phyloP scores from a whole-genome alignment of 345 rosid species.

The Cardamine chenopodiifolia region DNA sequence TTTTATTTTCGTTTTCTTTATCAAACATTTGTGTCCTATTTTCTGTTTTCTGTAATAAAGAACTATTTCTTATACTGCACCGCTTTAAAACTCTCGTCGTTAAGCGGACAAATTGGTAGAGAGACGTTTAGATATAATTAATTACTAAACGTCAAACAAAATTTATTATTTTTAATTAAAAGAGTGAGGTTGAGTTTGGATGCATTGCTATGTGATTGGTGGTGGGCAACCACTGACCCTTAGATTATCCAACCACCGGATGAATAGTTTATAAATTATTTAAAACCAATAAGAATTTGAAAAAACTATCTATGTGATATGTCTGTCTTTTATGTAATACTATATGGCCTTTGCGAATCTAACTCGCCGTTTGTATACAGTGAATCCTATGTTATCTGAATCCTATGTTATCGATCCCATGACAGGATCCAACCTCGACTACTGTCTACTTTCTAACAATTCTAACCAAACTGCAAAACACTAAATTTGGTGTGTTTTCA shows the following conservation, averaged over 20 bases:
- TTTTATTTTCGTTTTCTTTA: not conserved
- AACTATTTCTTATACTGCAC: too few species aligned
- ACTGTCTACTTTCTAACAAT: slow-evolving; percentile 20
- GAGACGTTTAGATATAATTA: not conserved
- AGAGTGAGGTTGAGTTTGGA: too few species aligned
- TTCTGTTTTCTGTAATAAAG: too few species aligned
- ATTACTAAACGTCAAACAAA: not conserved
- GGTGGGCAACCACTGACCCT: too few species aligned
- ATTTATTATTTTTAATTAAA: too few species aligned
- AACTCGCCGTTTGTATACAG: slow-evolving; percentile 38
- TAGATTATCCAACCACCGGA: too few species aligned
- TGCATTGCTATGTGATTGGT: too few species aligned
- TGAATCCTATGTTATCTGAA: slow-evolving; percentile 44
- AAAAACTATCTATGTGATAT: not conserved
- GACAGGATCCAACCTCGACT: slow-evolving; percentile 34
- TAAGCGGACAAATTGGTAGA: too few species aligned
- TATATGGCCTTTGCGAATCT: slow-evolving; percentile 26
- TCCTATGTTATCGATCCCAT: slow-evolving; percentile 43
- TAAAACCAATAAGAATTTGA: not conserved
- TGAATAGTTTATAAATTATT: not conserved
- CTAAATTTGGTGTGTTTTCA: too few species aligned
- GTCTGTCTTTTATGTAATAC: not conserved
- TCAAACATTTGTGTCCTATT: too few species aligned
- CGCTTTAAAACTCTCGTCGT: too few species aligned
- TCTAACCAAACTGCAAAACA: too few species aligned